A percentile compares a stretch with the other conserved stretches of the same genome.
These are phyloP conservation scores for Sarocladium strictum DNA, from an alignment of 2,329 filamentous ascomycete species.

Conservation along the genomic window DNA sequence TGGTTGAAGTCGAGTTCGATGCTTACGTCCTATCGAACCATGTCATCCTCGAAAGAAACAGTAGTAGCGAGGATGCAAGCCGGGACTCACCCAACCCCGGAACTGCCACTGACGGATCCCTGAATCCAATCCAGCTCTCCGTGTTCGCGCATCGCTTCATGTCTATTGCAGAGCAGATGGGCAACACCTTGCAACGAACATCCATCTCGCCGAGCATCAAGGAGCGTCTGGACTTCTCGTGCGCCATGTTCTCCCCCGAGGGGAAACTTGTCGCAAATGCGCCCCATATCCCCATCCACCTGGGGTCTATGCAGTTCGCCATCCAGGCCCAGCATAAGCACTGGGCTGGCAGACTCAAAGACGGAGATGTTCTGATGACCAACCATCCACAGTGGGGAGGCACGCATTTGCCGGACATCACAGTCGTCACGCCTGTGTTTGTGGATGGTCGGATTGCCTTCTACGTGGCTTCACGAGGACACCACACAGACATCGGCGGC, in stretches of 20 bases:
- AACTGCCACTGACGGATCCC: not conserved
- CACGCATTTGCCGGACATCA: constrained; percentile 35
- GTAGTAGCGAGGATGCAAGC: too few relatives aligned
- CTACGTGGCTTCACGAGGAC: constrained; percentile 32
- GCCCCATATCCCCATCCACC: constrained; percentile 34
- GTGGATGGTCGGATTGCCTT: constrained; percentile 25
- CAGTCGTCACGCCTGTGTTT: constrained; percentile 34
- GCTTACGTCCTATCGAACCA: constrained; percentile 24
- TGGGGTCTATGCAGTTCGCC: constrained; percentile 36
- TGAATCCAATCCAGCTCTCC: constrained; percentile 43
- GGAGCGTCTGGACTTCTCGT: constrained; percentile 36
- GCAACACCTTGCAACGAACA: constrained; percentile 48
- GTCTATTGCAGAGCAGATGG: constrained; percentile 55
- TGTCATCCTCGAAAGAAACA: constrained; percentile 22
- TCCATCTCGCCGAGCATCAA: constrained; percentile 42
- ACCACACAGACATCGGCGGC: constrained; percentile 34
- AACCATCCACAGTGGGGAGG: constrained; percentile 34
- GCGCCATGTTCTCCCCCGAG: constrained; percentile 34
- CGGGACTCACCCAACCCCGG: too few relatives aligned
- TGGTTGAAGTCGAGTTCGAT: constrained; percentile 20
- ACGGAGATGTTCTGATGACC: constrained; percentile 32
- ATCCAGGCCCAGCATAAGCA: constrained; percentile 30
- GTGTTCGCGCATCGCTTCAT: constrained; percentile 53
- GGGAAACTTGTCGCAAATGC: constrained; percentile 36
- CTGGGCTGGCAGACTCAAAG: constrained; percentile 25